A percentile compares a stretch with the other conserved stretches of the same genome.
Evolutionary conservation across 2,329 filamentous ascomycete genomes (phyloP).

Genomic region (Cercospora sp.): DNA sequence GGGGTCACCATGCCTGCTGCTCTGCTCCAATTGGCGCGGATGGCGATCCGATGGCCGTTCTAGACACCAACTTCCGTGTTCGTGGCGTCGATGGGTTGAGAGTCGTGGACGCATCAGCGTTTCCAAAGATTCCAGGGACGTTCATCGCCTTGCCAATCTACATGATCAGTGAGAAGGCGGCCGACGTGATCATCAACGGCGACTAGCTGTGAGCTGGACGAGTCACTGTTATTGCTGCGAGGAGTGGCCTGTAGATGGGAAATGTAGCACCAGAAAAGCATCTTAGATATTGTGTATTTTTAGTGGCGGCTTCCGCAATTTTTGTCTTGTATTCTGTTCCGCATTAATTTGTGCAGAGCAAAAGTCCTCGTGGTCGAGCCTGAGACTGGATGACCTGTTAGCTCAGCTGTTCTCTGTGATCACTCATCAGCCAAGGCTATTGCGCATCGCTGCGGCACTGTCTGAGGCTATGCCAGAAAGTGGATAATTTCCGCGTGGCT

Average conservation of each 20-base stretch:
- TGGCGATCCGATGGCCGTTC: conserved; percentile 56
- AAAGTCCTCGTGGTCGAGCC: neutral
- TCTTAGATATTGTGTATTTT: neutral
- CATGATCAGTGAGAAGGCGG: conserved; percentile 63
- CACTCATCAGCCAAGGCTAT: neutral
- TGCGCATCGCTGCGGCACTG: neutral
- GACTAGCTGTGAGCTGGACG: neutral
- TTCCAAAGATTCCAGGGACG: conserved; percentile 57
- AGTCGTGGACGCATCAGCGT: conserved; percentile 64
- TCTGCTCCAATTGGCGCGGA: conserved; percentile 58
- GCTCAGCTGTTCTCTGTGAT: neutral
- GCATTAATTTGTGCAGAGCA: neutral
- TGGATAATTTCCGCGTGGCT: neutral
- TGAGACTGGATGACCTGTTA: too few relatives aligned
- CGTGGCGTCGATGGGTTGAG: conserved; percentile 57
- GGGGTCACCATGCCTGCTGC: conserved; percentile 60
- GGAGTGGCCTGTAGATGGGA: neutral
- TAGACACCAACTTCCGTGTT: conserved; percentile 60
- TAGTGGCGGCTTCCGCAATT: neutral
- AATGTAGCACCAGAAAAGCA: neutral
- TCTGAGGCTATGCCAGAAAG: neutral
- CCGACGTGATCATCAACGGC: conserved; percentile 52
- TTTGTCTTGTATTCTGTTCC: neutral
- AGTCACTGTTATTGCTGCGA: neutral
- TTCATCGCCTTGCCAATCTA: conserved; percentile 56